phyloP scores from a whole-genome alignment of 2,329 filamentous ascomycete species.

The Trichoderma sp. region DNA sequence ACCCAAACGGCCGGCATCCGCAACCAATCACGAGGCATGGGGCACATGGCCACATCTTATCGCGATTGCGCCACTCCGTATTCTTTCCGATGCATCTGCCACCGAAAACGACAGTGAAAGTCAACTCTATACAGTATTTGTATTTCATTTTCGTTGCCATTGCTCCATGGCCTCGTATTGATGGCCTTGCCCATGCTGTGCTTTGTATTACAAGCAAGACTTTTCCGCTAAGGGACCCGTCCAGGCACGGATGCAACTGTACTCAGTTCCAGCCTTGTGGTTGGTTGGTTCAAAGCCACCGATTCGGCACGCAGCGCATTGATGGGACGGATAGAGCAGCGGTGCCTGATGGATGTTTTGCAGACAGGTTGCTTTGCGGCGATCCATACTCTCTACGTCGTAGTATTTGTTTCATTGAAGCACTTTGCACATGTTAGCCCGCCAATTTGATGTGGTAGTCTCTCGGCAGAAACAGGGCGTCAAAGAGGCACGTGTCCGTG shows the following conservation, averaged over 20 bases:
- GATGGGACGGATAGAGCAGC: not conserved
- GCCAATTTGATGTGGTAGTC: not conserved
- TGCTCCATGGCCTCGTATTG: not conserved
- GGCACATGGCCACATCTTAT: not conserved
- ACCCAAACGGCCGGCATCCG: conserved; percentile 7
- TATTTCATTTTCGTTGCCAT: not conserved
- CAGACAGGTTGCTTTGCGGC: not conserved
- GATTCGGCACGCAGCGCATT: not conserved
- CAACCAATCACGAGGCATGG: conserved; percentile 13
- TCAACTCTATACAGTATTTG: not conserved
- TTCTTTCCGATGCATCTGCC: not conserved
- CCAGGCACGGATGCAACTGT: not conserved
- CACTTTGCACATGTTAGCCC: not conserved
- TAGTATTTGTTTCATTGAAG: not conserved
- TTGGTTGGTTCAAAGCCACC: not conserved
- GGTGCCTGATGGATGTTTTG: not conserved
- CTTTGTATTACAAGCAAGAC: not conserved
- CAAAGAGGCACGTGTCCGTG: not conserved
- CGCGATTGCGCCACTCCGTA: conserved; percentile 2
- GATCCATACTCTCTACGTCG: not conserved
- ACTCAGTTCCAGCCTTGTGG: not conserved
- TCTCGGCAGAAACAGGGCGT: not conserved
- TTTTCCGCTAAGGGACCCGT: not conserved
- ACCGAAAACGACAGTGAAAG: not conserved
- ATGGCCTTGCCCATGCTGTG: not conserved